These are phyloP conservation scores for Ophiostoma ips DNA, from an alignment of 2,329 filamentous ascomycete species.

Conservation along the genomic window DNA sequence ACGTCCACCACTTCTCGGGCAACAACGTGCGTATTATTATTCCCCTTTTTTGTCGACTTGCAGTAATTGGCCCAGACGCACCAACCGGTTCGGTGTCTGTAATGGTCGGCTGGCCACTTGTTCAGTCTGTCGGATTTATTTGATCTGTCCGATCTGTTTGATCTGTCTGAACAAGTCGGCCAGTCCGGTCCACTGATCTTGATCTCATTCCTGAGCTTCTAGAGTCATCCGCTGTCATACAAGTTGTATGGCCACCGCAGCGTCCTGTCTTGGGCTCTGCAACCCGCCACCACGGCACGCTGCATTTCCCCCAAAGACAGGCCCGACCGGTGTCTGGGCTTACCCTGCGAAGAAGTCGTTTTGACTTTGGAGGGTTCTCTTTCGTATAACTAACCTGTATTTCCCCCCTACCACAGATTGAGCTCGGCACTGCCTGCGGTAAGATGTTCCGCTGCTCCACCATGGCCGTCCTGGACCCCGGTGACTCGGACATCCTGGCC, in stretches of 20 bases:
- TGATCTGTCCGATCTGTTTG: background rate
- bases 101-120: background rate
- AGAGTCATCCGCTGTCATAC: too few species aligned
- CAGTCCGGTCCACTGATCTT: too few species aligned
- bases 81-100: background rate
- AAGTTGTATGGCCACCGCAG: too few species aligned
- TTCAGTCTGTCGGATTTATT: background rate
- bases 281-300: too few species aligned
- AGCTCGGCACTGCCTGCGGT: constrained; percentile 94
- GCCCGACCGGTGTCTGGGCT: too few species aligned
- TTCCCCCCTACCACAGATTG: constrained; percentile 53
- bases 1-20: constrained; percentile 93
- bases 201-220: too few species aligned
- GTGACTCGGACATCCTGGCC: constrained; percentile 94
- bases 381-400: constrained; percentile 41
- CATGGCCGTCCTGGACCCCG: constrained; percentile 93
- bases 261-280: too few species aligned
- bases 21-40: constrained; percentile 75
- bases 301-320: too few species aligned
- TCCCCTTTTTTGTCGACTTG: background rate
- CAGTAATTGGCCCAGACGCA: constrained; percentile 11
- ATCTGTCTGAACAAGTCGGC: too few species aligned
- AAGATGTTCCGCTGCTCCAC: constrained; percentile 96
- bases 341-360: constrained; percentile 88
- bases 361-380: constrained; percentile 85